Percentiles rank a stretch among this genome's conserved stretches.
These are phyloP conservation scores for Daldinia bambusicola DNA, from an alignment of 495 filamentous ascomycete genomes.

Conservation along the genomic window DNA sequence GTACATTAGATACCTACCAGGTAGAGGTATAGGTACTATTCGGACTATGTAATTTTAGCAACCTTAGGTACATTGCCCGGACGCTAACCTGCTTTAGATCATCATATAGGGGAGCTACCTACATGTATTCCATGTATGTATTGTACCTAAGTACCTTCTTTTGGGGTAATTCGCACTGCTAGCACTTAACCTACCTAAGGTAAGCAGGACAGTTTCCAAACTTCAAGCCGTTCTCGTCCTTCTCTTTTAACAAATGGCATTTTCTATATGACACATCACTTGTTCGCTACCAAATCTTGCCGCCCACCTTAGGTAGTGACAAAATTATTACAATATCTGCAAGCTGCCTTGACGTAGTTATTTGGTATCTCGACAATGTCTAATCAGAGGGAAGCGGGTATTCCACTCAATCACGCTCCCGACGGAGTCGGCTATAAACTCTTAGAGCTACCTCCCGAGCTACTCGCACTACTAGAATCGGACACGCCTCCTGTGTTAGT, in stretches of 20 bases:
- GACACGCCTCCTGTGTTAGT: slow-evolving; percentile 69
- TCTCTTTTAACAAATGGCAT: neutral
- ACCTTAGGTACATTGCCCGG: too few species aligned
- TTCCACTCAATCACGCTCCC: slow-evolving; percentile 71
- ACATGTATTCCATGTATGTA: too few species aligned
- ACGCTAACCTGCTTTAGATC: neutral
- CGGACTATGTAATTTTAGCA: neutral
- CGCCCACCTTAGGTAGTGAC: neutral
- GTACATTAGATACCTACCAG: too few species aligned
- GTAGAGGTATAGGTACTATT: too few species aligned
- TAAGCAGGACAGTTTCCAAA: neutral
- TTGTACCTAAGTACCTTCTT: too few species aligned
- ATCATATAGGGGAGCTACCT: neutral
- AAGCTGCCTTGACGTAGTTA: neutral
- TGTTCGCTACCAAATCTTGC: neutral
- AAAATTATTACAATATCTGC: slow-evolving; percentile 5
- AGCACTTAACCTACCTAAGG: neutral
- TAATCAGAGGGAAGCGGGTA: slow-evolving; percentile 66
- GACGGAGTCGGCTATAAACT: slow-evolving; percentile 73
- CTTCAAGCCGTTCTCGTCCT: neutral
- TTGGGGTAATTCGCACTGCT: neutral
- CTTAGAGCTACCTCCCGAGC: slow-evolving; percentile 81
- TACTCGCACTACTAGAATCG: slow-evolving; percentile 73
- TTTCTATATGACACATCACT: neutral
- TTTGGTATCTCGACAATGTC: slow-evolving; percentile 59